These are phyloP conservation scores for Termitomyces sp. DNA, from an alignment of 768 basidiomycete genomes.

Conservation along the genomic window DNA sequence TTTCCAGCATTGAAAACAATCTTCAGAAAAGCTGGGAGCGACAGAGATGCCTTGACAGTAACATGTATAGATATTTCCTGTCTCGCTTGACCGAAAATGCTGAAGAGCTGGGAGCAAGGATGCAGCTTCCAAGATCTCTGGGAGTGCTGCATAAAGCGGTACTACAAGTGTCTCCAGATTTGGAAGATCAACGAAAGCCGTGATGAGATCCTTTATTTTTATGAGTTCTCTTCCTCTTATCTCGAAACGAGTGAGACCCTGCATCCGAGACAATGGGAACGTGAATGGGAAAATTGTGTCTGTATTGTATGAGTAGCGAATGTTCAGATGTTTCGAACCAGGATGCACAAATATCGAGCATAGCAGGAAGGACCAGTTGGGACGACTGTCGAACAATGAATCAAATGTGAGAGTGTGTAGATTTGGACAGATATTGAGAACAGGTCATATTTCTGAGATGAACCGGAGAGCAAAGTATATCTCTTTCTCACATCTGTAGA, in stretches of 20 bases:
- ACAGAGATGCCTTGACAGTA: not conserved
- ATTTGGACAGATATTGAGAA: not conserved
- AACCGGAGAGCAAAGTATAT: not conserved
- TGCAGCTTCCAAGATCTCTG: not conserved
- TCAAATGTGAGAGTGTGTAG: not conserved
- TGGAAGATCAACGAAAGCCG: not conserved
- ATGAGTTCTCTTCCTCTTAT: not conserved
- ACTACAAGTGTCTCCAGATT: not conserved
- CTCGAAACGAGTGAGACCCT: not conserved
- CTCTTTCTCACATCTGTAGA: not conserved
- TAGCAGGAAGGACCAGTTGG: not conserved
- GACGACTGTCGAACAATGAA: rapidly evolving
- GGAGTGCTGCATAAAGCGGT: not conserved
- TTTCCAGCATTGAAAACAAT: not conserved
- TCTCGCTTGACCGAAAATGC: not conserved
- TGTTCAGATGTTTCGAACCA: not conserved
- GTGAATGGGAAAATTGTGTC: not conserved
- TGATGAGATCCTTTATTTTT: not conserved
- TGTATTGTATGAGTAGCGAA: not conserved
- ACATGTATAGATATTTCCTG: rapidly evolving
- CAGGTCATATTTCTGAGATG: not conserved
- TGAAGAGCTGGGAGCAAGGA: not conserved
- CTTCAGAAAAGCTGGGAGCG: not conserved
- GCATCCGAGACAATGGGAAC: not conserved
- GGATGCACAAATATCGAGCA: not conserved